phyloP scores from a whole-genome alignment of 129 eudicot genomes.

The Rutidosis leptorrhynchoides region DNA sequence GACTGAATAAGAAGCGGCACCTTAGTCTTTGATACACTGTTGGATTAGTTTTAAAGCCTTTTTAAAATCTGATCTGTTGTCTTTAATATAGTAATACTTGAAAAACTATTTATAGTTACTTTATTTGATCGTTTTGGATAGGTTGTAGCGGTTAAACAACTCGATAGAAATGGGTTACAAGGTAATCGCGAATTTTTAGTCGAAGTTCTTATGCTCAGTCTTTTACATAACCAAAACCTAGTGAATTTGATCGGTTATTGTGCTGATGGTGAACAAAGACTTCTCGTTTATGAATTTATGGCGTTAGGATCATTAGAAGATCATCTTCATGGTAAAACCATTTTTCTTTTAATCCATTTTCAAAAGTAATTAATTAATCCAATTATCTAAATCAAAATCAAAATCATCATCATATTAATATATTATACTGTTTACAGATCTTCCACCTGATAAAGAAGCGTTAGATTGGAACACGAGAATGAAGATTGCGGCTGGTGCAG shows the following conservation, averaged over 20 bases:
- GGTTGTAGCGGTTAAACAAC: constrained; percentile 74
- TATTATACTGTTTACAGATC: constrained; percentile 29
- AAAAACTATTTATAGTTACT: background rate
- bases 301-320: constrained; percentile 67
- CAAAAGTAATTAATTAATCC: background rate
- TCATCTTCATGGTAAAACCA: constrained; percentile 58
- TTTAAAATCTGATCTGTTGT: background rate
- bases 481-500: constrained; percentile 62
- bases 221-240: constrained; percentile 68
- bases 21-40: background rate
- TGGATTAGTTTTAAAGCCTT: background rate
- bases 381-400: background rate
- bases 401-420: background rate
- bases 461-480: constrained; percentile 63
- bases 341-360: background rate
- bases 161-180: constrained; percentile 76
- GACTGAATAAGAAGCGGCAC: too few species aligned
- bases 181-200: constrained; percentile 71
- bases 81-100: background rate
- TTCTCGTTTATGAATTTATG: constrained; percentile 80
- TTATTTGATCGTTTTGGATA: constrained; percentile 14
- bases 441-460: constrained; percentile 45
- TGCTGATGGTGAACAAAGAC: constrained; percentile 69
- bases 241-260: constrained; percentile 78
- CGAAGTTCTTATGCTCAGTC: constrained; percentile 78